These are phyloP conservation scores for Puccinia polysora DNA, from an alignment of 1,284 basidiomycete genomes.

Conservation along the genomic window DNA sequence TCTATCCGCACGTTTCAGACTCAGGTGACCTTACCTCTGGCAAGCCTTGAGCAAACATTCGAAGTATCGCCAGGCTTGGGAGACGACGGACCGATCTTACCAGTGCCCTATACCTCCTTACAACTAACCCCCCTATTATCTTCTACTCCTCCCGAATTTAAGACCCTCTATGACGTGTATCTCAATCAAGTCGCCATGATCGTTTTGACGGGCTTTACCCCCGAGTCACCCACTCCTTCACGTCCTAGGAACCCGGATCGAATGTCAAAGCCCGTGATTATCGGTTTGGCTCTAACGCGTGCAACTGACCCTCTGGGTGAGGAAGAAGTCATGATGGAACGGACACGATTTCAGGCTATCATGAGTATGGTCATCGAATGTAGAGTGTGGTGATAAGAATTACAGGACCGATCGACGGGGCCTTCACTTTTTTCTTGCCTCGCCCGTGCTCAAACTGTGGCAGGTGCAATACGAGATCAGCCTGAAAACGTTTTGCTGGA, in stretches of 20 bases:
- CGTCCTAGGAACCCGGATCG: constrained; percentile 8
- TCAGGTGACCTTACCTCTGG: constrained; percentile 26
- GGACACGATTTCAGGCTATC: constrained; percentile 23
- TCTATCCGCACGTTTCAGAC: constrained; percentile 18
- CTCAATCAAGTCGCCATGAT: constrained; percentile 38
- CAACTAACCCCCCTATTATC: constrained; percentile 26
- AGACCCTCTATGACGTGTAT: constrained; percentile 29
- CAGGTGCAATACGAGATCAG: too few species aligned
- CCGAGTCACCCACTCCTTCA: background rate
- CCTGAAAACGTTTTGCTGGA: too few species aligned
- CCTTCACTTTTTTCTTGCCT: too few species aligned
- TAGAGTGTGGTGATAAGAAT: constrained; percentile 20
- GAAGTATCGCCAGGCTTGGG: constrained; percentile 10
- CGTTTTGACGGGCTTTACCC: constrained; percentile 22
- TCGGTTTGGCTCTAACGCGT: constrained; percentile 24
- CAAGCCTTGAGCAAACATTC: constrained; percentile 26
- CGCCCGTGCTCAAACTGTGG: too few species aligned
- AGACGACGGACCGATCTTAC: background rate
- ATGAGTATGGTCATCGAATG: constrained; percentile 40
- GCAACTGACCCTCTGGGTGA: background rate
- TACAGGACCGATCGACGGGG: too few species aligned
- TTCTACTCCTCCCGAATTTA: constrained; percentile 26
- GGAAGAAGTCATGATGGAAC: background rate
- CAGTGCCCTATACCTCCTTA: constrained; percentile 26
- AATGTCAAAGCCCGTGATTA: constrained; percentile 10